These are phyloP conservation scores for Mycosphaerella sp. DNA, from an alignment of 2,329 filamentous ascomycete species.

Conservation along the genomic window DNA sequence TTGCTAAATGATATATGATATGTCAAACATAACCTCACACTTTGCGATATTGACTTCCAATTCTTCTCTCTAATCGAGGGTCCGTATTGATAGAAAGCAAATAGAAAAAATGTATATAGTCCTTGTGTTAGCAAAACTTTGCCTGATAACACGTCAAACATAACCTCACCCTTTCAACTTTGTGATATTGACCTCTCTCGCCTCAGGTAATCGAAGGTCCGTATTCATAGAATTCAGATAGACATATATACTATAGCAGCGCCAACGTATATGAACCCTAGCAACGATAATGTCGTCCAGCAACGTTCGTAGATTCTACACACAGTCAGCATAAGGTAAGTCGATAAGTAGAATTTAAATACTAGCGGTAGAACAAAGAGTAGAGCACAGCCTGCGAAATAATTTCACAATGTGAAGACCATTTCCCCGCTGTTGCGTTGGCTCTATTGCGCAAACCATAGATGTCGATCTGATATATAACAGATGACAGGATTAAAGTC, in stretches of 20 bases:
- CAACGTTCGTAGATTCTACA: constrained; percentile 33
- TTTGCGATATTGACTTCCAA: too few species aligned
- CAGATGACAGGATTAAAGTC: constrained; percentile 31
- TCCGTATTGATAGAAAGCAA: constrained; percentile 33
- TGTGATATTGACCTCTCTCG: too few species aligned
- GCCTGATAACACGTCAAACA: too few species aligned
- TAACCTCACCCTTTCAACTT: too few species aligned
- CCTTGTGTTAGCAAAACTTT: too few species aligned
- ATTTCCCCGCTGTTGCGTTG: constrained; percentile 56
- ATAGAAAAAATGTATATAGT: constrained; percentile 31
- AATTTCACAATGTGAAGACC: constrained; percentile 39
- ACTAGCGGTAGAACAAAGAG: constrained; percentile 10
- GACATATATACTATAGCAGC: constrained; percentile 35
- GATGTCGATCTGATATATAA: constrained; percentile 50
- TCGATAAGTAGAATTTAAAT: neutral
- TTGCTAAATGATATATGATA: too few species aligned
- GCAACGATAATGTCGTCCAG: constrained; percentile 41
- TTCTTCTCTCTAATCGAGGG: constrained; percentile 21
- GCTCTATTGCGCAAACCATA: constrained; percentile 51
- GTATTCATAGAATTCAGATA: constrained; percentile 34
- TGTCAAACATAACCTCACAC: too few species aligned
- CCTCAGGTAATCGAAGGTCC: constrained; percentile 25
- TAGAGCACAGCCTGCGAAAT: constrained; percentile 16
- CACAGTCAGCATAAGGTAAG: neutral
- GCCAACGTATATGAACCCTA: constrained; percentile 41